These are phyloP conservation scores for Raphidocelis subcapitata DNA, from an alignment of 139 green algal species.

Conservation along the genomic window DNA sequence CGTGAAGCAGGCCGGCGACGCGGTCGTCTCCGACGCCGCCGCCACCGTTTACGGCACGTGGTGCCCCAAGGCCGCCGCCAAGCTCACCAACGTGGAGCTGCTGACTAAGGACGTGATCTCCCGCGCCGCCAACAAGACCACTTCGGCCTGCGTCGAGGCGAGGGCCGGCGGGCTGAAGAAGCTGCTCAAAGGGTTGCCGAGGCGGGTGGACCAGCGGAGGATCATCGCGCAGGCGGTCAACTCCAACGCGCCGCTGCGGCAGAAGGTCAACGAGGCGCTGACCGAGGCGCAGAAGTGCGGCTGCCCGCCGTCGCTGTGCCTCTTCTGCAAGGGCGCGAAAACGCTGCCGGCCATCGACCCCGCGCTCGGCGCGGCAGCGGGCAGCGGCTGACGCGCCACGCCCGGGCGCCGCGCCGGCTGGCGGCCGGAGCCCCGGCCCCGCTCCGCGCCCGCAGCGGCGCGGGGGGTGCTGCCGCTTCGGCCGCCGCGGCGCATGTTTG, in stretches of 20 bases:
- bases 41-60: constrained; percentile 16
- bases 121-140: neutral
- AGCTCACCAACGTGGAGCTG: constrained; percentile 9
- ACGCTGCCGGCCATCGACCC: neutral
- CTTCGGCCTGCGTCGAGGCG: neutral
- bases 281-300: constrained; percentile 25
- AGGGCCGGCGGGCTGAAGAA: neutral
- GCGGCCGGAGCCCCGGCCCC: too few species aligned
- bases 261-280: constrained; percentile 15
- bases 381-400: too few species aligned
- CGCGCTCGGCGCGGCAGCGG: neutral
- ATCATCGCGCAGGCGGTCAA: neutral
- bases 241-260: neutral
- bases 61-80: constrained; percentile 23
- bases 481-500: too few species aligned
- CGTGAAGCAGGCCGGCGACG: neutral
- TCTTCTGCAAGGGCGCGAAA: constrained; percentile 11
- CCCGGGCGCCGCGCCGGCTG: too few species aligned
- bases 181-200: too few species aligned
- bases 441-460: too few species aligned
- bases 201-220: neutral
- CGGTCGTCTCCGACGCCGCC: constrained; percentile 15
- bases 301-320: constrained; percentile 7
- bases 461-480: too few species aligned
- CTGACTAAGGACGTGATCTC: constrained; percentile 5